Conservation (phyloP, 768 basidiomycete species). For the Agrocybe praecox region DNA sequence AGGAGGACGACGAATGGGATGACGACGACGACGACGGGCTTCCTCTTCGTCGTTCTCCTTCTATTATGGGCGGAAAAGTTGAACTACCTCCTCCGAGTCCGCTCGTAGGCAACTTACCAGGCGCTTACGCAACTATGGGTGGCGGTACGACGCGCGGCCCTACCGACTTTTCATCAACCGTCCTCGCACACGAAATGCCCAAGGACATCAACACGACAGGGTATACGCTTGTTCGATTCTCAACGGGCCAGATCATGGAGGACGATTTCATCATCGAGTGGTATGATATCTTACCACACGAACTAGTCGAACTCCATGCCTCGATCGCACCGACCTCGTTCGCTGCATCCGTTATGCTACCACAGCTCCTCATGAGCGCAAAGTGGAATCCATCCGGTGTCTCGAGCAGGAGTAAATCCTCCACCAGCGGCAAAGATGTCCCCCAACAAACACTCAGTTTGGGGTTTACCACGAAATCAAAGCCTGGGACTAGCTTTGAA, state of each 20-base stretch:
- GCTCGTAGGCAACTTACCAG: neutral
- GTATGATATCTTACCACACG: conserved; percentile 62
- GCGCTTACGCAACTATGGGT: too few species aligned
- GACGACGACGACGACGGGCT: conserved; percentile 6
- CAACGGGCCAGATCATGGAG: conserved; percentile 71
- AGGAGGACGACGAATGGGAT: conserved; percentile 33
- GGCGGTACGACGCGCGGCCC: neutral
- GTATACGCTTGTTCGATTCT: conserved; percentile 60
- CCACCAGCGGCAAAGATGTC: neutral
- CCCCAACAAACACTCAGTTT: neutral
- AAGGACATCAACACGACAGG: conserved; percentile 16
- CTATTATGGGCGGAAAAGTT: neutral
- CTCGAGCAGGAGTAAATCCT: neutral
- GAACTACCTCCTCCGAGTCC: neutral
- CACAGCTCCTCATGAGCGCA: conserved; percentile 8
- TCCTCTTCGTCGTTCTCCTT: neutral
- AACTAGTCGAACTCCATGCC: conserved; percentile 72
- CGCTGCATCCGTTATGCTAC: conserved; percentile 8
- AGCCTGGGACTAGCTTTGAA: neutral
- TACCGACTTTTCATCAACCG: neutral
- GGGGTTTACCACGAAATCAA: neutral
- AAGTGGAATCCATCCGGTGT: neutral
- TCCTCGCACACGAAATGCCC: neutral
- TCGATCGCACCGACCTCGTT: conserved; percentile 15
- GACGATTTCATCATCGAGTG: conserved; percentile 59